Percentiles rank a stretch among this genome's conserved stretches.
Conservation (phyloP, 106 monocot genomes). For the Xerophyta viscosa region DNA sequence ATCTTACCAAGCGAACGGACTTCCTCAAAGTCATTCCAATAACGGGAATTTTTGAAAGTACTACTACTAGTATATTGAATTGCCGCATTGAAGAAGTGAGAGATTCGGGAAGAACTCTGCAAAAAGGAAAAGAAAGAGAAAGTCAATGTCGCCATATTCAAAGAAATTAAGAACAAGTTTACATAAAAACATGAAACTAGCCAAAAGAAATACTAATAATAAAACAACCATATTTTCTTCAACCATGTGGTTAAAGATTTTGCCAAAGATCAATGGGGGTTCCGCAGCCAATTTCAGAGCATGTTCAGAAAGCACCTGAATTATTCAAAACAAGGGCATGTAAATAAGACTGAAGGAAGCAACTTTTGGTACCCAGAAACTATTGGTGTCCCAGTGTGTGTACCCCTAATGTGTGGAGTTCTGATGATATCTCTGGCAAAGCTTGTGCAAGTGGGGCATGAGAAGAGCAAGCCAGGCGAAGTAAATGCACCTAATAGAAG, state of each 20-base stretch:
- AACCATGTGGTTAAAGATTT: slow-evolving; percentile 61
- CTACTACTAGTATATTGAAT: slow-evolving; percentile 21
- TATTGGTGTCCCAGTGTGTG: no score
- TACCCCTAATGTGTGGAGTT: slow-evolving; percentile 75
- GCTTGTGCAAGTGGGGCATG: slow-evolving; percentile 44
- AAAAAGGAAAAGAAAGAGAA: background rate
- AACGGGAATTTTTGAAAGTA: slow-evolving; percentile 67
- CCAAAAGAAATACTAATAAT: background rate
- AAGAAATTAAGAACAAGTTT: slow-evolving; percentile 5
- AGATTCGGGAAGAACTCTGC: slow-evolving; percentile 52
- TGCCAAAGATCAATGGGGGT: slow-evolving; percentile 35
- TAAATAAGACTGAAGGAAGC: no score
- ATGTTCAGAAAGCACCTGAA: slow-evolving; percentile 76
- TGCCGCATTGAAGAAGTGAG: slow-evolving; percentile 60
- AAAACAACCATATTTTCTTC: slow-evolving; percentile 52
- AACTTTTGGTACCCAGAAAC: no score
- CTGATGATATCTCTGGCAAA: slow-evolving; percentile 65
- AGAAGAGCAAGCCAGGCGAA: slow-evolving; percentile 67
- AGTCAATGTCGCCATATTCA: background rate
- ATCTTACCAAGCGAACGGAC: slow-evolving; percentile 70
- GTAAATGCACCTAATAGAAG: slow-evolving; percentile 71
- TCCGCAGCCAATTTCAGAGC: slow-evolving; percentile 57
- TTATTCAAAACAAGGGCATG: background rate
- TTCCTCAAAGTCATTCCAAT: slow-evolving; percentile 94
- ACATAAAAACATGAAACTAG: slow-evolving; percentile 8